Percentiles rank a stretch among this genome's conserved stretches.
phyloP scores from a whole-genome alignment of 2,329 filamentous ascomycete species.

The Hypoxylon sp. region DNA sequence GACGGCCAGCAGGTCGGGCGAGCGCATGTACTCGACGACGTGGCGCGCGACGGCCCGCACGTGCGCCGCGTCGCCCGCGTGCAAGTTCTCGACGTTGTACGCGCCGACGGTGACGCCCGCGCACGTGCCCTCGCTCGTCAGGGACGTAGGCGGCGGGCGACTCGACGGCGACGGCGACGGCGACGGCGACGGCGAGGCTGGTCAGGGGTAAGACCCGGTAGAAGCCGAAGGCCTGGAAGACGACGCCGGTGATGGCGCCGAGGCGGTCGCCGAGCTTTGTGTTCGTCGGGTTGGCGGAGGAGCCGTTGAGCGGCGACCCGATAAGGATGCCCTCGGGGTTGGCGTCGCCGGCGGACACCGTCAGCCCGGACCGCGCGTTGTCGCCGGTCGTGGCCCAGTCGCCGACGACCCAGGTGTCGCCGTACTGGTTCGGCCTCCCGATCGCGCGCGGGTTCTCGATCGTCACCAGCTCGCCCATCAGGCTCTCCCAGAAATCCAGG shows the following conservation, averaged over 20 bases:
- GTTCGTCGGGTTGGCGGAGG: constrained; percentile 66
- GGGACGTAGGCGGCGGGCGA: constrained; percentile 61
- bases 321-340: constrained; percentile 78
- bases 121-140: constrained; percentile 68
- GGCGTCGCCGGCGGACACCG: constrained; percentile 70
- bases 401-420: constrained; percentile 77
- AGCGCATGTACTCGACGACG: constrained; percentile 72
- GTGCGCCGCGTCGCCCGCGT: constrained; percentile 63
- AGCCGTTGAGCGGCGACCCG: constrained; percentile 73
- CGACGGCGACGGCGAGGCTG: constrained; percentile 63
- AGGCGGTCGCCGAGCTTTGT: constrained; percentile 74
- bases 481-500: constrained; percentile 79
- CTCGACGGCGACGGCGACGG: too few relatives aligned
- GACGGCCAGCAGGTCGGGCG: constrained; percentile 74
- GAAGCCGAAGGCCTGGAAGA: constrained; percentile 74
- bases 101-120: constrained; percentile 71
- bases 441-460: constrained; percentile 68
- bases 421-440: constrained; percentile 70
- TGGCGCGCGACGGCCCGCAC: constrained; percentile 71
- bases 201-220: constrained; percentile 76
- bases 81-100: constrained; percentile 79
- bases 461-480: constrained; percentile 75
- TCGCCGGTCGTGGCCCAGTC: constrained; percentile 72
- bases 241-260: constrained; percentile 75
- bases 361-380: constrained; percentile 73